Evolutionary conservation across 2,329 filamentous ascomycete genomes (phyloP).

Genomic region (Penicillium brevicompactum): DNA sequence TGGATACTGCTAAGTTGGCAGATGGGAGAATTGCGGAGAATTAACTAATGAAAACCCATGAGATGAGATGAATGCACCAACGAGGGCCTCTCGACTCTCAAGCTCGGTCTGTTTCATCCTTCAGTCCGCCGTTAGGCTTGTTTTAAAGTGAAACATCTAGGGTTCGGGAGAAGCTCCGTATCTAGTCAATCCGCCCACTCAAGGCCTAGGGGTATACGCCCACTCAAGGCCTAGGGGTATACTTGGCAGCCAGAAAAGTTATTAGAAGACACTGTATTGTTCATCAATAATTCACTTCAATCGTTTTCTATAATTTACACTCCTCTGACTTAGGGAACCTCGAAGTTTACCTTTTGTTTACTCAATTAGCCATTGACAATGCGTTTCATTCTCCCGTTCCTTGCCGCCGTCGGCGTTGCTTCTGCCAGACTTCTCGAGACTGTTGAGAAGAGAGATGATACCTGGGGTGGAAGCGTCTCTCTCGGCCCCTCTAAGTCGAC

Average conservation of each 20-base stretch:
- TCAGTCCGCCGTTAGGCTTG: not conserved
- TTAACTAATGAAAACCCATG: not conserved
- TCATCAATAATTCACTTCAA: no score
- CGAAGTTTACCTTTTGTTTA: no score
- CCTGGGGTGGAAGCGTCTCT: constrained; percentile 43
- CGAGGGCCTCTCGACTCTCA: not conserved
- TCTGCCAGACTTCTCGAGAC: constrained; percentile 20
- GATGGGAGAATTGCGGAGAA: not conserved
- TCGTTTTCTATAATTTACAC: not conserved
- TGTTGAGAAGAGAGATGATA: constrained; percentile 35
- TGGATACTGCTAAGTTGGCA: not conserved
- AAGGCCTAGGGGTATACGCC: no score
- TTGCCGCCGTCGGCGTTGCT: constrained; percentile 8
- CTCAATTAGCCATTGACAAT: not conserved
- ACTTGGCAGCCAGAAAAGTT: no score
- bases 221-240: not conserved
- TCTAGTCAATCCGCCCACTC: constrained; percentile 5
- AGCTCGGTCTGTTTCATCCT: not conserved
- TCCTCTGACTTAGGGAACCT: not conserved
- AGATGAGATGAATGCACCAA: constrained; percentile 11
- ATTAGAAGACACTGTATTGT: no score
- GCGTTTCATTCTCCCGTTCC: constrained; percentile 7
- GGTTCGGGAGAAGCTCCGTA: constrained; percentile 1
- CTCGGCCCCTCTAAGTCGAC: constrained; percentile 42
- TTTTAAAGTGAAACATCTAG: constrained; percentile 13